These are phyloP conservation scores for Helicocarpus griseus DNA, from an alignment of 2,329 filamentous ascomycete genomes.

Conservation along the genomic window DNA sequence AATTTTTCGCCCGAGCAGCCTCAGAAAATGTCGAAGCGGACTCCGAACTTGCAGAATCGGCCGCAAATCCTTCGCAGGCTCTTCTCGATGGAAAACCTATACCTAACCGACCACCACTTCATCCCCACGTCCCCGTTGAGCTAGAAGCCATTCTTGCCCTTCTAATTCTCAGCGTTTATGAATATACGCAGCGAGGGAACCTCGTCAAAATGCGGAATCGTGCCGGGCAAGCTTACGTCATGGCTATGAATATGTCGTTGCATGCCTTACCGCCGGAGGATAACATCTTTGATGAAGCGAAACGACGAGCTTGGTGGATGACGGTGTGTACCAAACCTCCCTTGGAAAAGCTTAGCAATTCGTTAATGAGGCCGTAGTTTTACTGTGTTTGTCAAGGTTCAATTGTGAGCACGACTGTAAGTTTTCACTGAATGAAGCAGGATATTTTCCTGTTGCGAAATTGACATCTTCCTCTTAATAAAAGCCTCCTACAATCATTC, in stretches of 20 bases:
- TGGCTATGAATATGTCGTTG: slow-evolving; percentile 35
- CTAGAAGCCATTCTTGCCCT: slow-evolving; percentile 33
- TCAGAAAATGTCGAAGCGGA: slow-evolving; percentile 32
- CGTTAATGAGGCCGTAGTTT: slow-evolving; percentile 22
- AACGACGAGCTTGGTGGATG: slow-evolving; percentile 40
- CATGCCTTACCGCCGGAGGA: slow-evolving; percentile 26
- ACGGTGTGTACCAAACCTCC: slow-evolving; percentile 25
- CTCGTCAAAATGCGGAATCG: slow-evolving; percentile 38
- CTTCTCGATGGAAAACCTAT: slow-evolving; percentile 23
- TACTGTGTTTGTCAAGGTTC: slow-evolving; percentile 36
- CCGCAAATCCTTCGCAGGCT: slow-evolving; percentile 31
- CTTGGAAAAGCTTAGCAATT: background rate
- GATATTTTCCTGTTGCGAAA: background rate
- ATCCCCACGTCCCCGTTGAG: slow-evolving; percentile 31
- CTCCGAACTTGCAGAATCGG: slow-evolving; percentile 32
- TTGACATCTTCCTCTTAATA: slow-evolving; percentile 6
- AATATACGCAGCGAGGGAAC: slow-evolving; percentile 38
- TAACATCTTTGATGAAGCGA: slow-evolving; percentile 31
- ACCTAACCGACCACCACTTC: slow-evolving; percentile 27
- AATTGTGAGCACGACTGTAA: slow-evolving; percentile 36
- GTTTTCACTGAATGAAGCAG: slow-evolving; percentile 7
- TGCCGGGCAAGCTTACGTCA: slow-evolving; percentile 33
- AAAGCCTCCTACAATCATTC: slow-evolving; percentile 33
- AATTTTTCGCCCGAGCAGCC: slow-evolving; percentile 31
- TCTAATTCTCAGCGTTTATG: slow-evolving; percentile 35